A percentile compares a stretch with the other conserved stretches of the same genome.
Evolutionary conservation across 352 stramenopile species (phyloP).

Genomic region (Pythium aquatile): DNA sequence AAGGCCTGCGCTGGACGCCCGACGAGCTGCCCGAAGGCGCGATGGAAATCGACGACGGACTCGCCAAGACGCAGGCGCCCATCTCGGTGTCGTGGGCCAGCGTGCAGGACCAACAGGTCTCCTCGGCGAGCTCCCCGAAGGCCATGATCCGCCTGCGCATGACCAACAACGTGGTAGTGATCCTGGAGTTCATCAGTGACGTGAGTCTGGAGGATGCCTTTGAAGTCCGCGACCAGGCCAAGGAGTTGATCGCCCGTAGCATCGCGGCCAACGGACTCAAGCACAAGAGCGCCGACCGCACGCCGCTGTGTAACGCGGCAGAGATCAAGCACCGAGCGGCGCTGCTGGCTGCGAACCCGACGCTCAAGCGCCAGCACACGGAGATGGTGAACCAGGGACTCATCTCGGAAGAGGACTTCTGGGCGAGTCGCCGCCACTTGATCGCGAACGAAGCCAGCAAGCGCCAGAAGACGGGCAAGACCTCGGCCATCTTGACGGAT

Average conservation of each 20-base stretch:
- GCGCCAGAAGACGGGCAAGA: slow-evolving; percentile 82
- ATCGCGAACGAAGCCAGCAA: slow-evolving; percentile 84
- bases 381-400: slow-evolving; percentile 88
- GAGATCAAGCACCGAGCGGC: slow-evolving; percentile 86
- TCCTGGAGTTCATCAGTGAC: slow-evolving; percentile 65
- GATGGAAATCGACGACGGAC: slow-evolving; percentile 8
- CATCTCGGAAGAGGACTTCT: slow-evolving; percentile 87
- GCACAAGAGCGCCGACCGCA: slow-evolving; percentile 39
- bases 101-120: slow-evolving; percentile 83
- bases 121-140: slow-evolving; percentile 65
- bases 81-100: slow-evolving; percentile 65
- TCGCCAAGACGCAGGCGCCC: slow-evolving; percentile 21
- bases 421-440: slow-evolving; percentile 77
- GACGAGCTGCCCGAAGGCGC: slow-evolving; percentile 32
- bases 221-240: slow-evolving; percentile 62
- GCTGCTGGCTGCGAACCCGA: slow-evolving; percentile 66
- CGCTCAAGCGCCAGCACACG: slow-evolving; percentile 81
- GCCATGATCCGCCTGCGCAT: slow-evolving; percentile 82
- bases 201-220: slow-evolving; percentile 65
- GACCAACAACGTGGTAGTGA: slow-evolving; percentile 56
- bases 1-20: slow-evolving; percentile 59
- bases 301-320: slow-evolving; percentile 60
- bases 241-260: slow-evolving; percentile 58
- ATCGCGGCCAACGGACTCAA: slow-evolving; percentile 44
- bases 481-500: slow-evolving; percentile 81